Percentiles rank a stretch among this genome's conserved stretches.
phyloP scores from a whole-genome alignment of 371 early-diverging fungal genomes.

The Dentiscutata heterogama region DNA sequence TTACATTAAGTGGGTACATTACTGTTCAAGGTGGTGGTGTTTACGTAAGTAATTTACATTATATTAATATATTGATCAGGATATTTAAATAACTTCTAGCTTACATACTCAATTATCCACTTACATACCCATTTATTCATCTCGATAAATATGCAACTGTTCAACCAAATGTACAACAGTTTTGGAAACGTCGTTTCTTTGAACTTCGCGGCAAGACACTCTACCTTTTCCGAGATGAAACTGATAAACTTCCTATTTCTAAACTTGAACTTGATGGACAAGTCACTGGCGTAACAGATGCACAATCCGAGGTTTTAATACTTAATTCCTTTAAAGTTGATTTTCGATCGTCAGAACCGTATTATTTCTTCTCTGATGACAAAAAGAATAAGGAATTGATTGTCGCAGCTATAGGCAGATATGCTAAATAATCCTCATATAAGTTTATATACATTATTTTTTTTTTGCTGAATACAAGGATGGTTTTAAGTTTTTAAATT shows the following conservation, averaged over 20 bases:
- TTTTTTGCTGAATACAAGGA: neutral
- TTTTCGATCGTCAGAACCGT: slow-evolving; percentile 51
- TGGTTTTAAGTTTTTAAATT: neutral
- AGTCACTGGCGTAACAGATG: slow-evolving; percentile 54
- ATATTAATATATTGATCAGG: no score
- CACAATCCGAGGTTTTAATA: slow-evolving; percentile 57
- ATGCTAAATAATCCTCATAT: slow-evolving; percentile 12
- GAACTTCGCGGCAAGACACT: slow-evolving; percentile 55
- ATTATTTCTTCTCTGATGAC: slow-evolving; percentile 57
- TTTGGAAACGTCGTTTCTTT: slow-evolving; percentile 65
- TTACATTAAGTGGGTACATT: slow-evolving; percentile 53
- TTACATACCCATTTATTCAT: neutral
- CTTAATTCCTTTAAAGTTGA: slow-evolving; percentile 57
- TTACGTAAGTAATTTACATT: slow-evolving; percentile 43
- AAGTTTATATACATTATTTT: neutral
- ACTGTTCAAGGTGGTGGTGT: slow-evolving; percentile 56
- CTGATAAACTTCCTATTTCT: slow-evolving; percentile 56
- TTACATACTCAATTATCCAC: neutral
- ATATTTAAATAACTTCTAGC: neutral
- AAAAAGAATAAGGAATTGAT: slow-evolving; percentile 54
- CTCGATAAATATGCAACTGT: neutral
- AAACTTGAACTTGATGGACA: slow-evolving; percentile 59
- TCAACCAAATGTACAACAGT: slow-evolving; percentile 46
- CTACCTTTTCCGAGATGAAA: slow-evolving; percentile 60
- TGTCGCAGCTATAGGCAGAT: slow-evolving; percentile 50